Percentiles rank a stretch among this genome's conserved stretches.
These are phyloP conservation scores for Nothopassalora personata DNA, from an alignment of 2,329 filamentous ascomycete species.

Conservation along the genomic window DNA sequence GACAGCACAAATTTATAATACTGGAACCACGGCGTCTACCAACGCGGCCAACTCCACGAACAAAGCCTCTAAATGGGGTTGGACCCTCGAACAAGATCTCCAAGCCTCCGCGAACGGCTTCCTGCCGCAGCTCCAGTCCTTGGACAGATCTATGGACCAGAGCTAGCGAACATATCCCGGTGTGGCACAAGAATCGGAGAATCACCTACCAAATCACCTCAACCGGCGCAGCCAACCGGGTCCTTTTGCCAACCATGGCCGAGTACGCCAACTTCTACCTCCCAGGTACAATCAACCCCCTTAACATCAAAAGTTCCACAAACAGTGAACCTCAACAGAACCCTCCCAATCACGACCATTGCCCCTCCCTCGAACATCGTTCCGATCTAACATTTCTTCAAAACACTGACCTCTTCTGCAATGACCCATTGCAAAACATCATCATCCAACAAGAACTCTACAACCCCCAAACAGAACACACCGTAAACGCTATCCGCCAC, in stretches of 20 bases:
- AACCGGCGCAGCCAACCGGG: neutral
- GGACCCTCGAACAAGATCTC: neutral
- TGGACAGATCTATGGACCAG: neutral
- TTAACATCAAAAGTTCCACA: neutral
- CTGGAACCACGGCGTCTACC: neutral
- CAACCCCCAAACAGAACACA: neutral
- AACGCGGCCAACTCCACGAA: neutral
- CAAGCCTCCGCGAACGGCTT: too few species aligned
- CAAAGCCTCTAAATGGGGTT: neutral
- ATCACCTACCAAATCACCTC: neutral
- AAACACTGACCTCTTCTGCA: neutral
- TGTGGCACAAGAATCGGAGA: neutral
- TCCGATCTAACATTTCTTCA: neutral
- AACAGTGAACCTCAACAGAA: neutral
- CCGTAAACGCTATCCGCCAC: neutral
- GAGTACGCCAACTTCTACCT: neutral
- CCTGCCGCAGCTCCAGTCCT: neutral
- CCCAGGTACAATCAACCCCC: neutral
- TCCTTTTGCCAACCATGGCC: neutral
- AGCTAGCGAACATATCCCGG: neutral
- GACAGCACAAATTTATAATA: neutral
- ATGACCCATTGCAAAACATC: neutral
- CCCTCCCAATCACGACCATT: neutral
- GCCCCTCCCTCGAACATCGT: neutral
- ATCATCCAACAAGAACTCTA: neutral